Base-by-base conservation (phyloP, 1,284 basidiomycete species). In the Leccinum idahoense region DNA sequence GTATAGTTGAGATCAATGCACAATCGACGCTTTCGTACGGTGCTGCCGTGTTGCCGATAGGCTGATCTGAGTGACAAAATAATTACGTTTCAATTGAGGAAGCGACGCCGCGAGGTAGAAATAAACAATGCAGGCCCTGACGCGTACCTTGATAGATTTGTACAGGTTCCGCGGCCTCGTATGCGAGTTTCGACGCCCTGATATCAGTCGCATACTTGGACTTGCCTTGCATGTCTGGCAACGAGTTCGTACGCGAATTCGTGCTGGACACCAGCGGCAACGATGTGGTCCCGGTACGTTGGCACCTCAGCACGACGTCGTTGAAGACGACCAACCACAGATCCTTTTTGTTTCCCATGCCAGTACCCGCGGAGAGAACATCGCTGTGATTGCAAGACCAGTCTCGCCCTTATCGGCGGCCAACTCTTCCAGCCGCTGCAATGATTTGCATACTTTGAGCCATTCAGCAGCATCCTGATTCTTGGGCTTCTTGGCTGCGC, bases 271-370 rank as follows among this genome's bases (percentile, higher is more conserved):
- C 89, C 63, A 97, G 77, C 0, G 95, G 94, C 58, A 98, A 74
- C 5, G 88, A 90, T 0, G 96, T 99, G 8, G 89, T 90, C 10
- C 96, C 96, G 2, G 88, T 90, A 60, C 93, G 83, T 72, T 96
- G 93, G 75, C 96, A 98, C 59, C 94, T 84, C 55, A 99, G 79
- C 11, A 95, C 90, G 56, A 99, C 96, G 73, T 99, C 96, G 62
- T 95, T 95, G 79, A 99, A 98, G 12, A 88, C 85, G 1, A 99
- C 92, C 61, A 96, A 81, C 96, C 96, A 99, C 59, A 95, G 73
- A 69, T 98, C 96, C 71, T 89, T 90, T 79, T 89, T 89, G 49
- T 88, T 85, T 35, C 88, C 87, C 23, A 89, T 74, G 12, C 84
- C 85, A 62, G 77, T 81, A 14, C 79, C 77, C 1, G 78, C 70